phyloP scores from a whole-genome alignment of 1,139 yeast species.

The Hyphopichia buzzinii region DNA sequence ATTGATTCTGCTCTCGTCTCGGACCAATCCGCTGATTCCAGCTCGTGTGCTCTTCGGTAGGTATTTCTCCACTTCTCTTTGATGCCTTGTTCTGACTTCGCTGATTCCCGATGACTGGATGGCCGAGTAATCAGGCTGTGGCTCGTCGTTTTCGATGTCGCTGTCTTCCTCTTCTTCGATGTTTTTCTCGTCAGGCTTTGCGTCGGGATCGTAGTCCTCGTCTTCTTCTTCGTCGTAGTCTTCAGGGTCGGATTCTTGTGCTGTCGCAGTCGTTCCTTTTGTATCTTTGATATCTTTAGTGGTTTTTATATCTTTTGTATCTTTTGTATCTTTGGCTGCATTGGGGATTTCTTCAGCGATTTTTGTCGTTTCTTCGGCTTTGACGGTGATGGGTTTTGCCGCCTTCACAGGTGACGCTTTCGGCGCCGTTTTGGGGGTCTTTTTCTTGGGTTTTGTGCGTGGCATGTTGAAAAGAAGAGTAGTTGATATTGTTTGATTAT shows the following conservation, averaged over 20 bases:
- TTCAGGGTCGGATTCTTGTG: conserved; percentile 11
- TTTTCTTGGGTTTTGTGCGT: background rate
- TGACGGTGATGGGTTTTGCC: background rate
- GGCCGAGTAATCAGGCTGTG: conserved; percentile 32
- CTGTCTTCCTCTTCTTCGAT: conserved; percentile 24
- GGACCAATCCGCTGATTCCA: conserved; percentile 24
- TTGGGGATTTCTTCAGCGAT: too few species aligned
- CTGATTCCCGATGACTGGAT: conserved; percentile 29
- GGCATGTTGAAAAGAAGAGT: background rate
- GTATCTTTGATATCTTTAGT: too few species aligned
- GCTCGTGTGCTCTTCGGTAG: conserved; percentile 8
- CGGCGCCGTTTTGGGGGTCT: background rate
- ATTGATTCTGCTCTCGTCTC: conserved; percentile 24
- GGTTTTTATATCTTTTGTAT: too few species aligned
- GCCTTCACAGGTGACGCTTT: background rate
- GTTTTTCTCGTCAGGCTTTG: conserved; percentile 19
- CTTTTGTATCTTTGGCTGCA: too few species aligned
- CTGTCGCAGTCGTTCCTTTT: too few species aligned
- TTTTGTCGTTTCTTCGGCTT: background rate
- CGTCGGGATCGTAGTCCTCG: conserved; percentile 58
- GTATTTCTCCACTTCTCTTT: conserved; percentile 19
- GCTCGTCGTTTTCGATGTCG: conserved; percentile 19
- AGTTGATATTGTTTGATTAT: too few species aligned
- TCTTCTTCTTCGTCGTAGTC: conserved; percentile 61
- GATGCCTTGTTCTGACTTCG: conserved; percentile 41